These are phyloP conservation scores for Citrus sinensis DNA, from an alignment of 345 rosid species.

Conservation along the genomic window DVS_A1.0 CM039164.1:26949501-26950000, in stretches of 20 bases:
- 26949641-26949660: slow-evolving; percentile 8
- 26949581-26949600: background rate
- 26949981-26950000: slow-evolving; percentile 3
- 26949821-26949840: background rate
- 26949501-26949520: slow-evolving; percentile 14
- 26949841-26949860: background rate
- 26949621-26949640: background rate
- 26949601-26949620: background rate
- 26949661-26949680: background rate
- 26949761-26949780: background rate
- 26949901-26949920: background rate
- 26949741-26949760: background rate
- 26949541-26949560: slow-evolving; percentile 5
- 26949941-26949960: slow-evolving; percentile 4
- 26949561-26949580: slow-evolving; percentile 11
- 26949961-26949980: slow-evolving; percentile 17
- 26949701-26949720: slow-evolving; percentile 3
- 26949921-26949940: background rate
- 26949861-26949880: background rate
- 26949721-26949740: background rate
- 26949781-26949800: background rate
- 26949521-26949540: slow-evolving; percentile 4
- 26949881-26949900: slow-evolving; percentile 1
- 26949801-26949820: background rate
- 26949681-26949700: slow-evolving; percentile 17